Evolutionary conservation across 345 rosid genomes (phyloP), one percentile per base, ranked within the genome.

Genomic region (Eucalyptus caleyi): DNA sequence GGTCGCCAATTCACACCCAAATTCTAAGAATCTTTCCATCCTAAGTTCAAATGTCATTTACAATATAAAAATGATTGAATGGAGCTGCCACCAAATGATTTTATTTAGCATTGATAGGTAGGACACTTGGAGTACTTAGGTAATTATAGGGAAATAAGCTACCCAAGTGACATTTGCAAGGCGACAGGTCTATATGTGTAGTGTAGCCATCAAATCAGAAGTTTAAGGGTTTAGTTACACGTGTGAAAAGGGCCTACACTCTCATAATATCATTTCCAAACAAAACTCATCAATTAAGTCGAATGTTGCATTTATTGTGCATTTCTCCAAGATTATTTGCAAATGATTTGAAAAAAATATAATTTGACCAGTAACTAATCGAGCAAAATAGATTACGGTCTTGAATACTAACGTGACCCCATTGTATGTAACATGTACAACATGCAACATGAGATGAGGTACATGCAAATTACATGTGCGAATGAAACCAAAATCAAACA

Each of bases 381-480:
- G 6, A 16, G 11, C 21, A 2, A 65, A n/a, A n/a, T 65, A n/a
- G 0, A 65, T 65, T n/a, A 1, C 1, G 1, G 0, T 65, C 0
- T 65, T 15, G 40, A n/a, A n/a, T n/a, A 8, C 2, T 0, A 1
- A n/a, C 1, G 0, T 7, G 6, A n/a, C 3, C 6, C 6, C 6
- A 4, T 8, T 34, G 2, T 16, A 3, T n/a, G 6, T 7, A 2
- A 65, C 0, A 1, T n/a, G n/a, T n/a, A n/a, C 37, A 8, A 7
- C 77, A 7, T 15, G 21, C 21, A 0, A n/a, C 19, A 9, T 65
- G 40, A 8, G 77, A 65, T 4, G 37, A 30, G 9, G n/a, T 16
- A 65, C 16, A 9, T n/a, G 18, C 72, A n/a, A 4, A 13, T n/a
- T 4, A 65, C 19, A n/a, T 14, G 37, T 15, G 4, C 21, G 2